Evolutionary conservation across 768 basidiomycete genomes (phyloP).

Genomic region (Trametes maxima): DNA sequence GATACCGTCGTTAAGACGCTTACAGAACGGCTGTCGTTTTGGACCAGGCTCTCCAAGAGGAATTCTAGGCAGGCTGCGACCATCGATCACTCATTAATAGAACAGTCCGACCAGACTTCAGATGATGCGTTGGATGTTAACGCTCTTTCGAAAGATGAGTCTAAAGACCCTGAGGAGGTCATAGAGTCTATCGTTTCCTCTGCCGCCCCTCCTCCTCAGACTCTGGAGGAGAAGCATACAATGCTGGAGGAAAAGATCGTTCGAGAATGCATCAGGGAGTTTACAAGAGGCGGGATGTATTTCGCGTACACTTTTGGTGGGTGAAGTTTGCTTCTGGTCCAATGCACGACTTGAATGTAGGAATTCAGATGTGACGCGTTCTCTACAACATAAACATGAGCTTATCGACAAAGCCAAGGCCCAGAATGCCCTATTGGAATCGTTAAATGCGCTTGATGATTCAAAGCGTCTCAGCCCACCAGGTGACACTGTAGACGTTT

Average conservation of each 20-base stretch:
- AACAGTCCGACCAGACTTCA: constrained; percentile 18
- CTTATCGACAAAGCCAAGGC: constrained; percentile 57
- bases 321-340: constrained; percentile 10
- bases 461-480: constrained; percentile 29
- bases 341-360: not conserved
- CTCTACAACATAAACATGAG: constrained; percentile 79
- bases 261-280: constrained; percentile 75
- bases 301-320: constrained; percentile 85
- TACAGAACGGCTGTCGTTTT: constrained; percentile 71
- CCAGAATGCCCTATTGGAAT: constrained; percentile 59
- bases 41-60: constrained; percentile 51
- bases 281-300: constrained; percentile 86
- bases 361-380: constrained; percentile 73
- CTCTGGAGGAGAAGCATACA: constrained; percentile 64
- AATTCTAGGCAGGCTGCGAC: constrained; percentile 6
- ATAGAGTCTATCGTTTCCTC: constrained; percentile 59
- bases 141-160: constrained; percentile 26
- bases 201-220: constrained; percentile 62
- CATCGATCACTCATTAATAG: constrained; percentile 21
- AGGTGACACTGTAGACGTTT: constrained; percentile 47
- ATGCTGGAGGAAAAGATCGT: constrained; percentile 86
- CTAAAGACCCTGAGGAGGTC: constrained; percentile 47
- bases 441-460: constrained; percentile 54
- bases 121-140: constrained; percentile 33
- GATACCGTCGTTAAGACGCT: constrained; percentile 64